Percentiles rank a stretch among this genome's conserved stretches.
These are phyloP conservation scores for Diospyros lotus DNA, from an alignment of 148 eudicot genomes.

Conservation along the genomic window DNA sequence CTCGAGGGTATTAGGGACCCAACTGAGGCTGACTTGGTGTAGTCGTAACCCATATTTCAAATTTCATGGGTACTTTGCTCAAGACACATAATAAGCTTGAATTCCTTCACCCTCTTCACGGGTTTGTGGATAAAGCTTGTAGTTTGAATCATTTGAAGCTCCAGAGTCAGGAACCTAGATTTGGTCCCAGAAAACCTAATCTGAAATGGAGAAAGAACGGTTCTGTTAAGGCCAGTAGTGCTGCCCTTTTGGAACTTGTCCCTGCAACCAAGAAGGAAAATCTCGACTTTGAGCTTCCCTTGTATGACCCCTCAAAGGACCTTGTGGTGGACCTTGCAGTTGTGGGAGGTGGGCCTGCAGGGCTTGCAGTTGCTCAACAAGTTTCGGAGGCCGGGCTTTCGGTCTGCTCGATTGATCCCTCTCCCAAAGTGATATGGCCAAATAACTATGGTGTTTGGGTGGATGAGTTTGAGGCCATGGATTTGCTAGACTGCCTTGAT, in stretches of 20 bases:
- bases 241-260: conserved; percentile 84
- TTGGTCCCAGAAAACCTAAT: conserved; percentile 28
- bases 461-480: conserved; percentile 99
- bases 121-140: conserved; percentile 49
- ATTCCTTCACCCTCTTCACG: conserved; percentile 56
- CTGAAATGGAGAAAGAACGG: conserved; percentile 30
- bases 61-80: conserved; percentile 70
- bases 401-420: conserved; percentile 91
- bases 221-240: conserved; percentile 43
- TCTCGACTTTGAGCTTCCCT: conserved; percentile 89
- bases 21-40: conserved; percentile 14
- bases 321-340: conserved; percentile 71
- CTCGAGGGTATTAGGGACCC: conserved; percentile 33
- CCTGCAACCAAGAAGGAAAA: conserved; percentile 83
- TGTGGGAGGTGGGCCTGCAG: conserved; percentile 98
- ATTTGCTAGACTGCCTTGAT: conserved; percentile 92
- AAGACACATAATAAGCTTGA: conserved; percentile 73
- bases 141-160: conserved; percentile 35
- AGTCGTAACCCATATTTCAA: conserved; percentile 9
- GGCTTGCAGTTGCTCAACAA: conserved; percentile 94
- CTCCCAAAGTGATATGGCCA: conserved; percentile 92
- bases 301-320: conserved; percentile 81
- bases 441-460: conserved; percentile 99
- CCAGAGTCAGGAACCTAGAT: conserved; percentile 23
- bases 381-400: conserved; percentile 89